Base-by-base conservation (phyloP, 2,329 filamentous ascomycete species). In the Alternaria ventricosa region DNA sequence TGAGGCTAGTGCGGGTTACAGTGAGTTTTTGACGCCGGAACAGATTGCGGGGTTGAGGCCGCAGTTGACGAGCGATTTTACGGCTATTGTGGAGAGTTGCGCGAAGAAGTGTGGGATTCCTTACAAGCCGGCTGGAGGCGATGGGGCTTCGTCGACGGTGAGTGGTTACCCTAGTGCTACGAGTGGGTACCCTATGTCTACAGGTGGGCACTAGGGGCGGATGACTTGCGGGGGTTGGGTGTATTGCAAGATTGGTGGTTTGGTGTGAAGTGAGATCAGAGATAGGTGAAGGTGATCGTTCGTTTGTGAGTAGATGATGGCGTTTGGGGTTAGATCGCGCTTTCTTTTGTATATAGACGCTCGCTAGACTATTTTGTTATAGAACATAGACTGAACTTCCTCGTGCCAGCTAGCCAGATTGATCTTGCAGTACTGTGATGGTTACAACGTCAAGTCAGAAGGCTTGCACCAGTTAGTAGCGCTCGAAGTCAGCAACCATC, bases 71-170 rank as follows among this genome's bases (percentile, higher is more conserved):
- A 72, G 64, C 30, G 63, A 67, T n/a, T 71, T 71, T 20, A 67
- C 68, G 7, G 57, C 47, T 5, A 66, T 68, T 47, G 61, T 70
- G 15, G 57, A 69, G 63, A 64, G 57, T 47, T 72, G 70, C 51
- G 70, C 66, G 12, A 69, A 67, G 66, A 71, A 50, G 57, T 72
- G 70, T 43, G 66, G 66, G 9, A 71, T 71, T 53, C 64, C 69
- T 11, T 67, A 58, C 3, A 22, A 60, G 54, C 3, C 49, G 4
- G 6, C 45, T 51, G 59, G 11, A 5, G 7, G 8, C 44, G 53
- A n/a, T 33, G 45, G 0, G 13, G 6, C 22, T 44, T 18, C n/a
- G 3, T 51, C 46, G 54, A 5, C 10, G 9, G 22, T n/a, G n/a
- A 41, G 36, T 51, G 20, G 28, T 6, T 51, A 51, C 8, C 49